Percentiles rank a stretch among this genome's conserved stretches.
phyloP scores from a whole-genome alignment of 768 basidiomycete genomes.

The Boletus edulis region DNA sequence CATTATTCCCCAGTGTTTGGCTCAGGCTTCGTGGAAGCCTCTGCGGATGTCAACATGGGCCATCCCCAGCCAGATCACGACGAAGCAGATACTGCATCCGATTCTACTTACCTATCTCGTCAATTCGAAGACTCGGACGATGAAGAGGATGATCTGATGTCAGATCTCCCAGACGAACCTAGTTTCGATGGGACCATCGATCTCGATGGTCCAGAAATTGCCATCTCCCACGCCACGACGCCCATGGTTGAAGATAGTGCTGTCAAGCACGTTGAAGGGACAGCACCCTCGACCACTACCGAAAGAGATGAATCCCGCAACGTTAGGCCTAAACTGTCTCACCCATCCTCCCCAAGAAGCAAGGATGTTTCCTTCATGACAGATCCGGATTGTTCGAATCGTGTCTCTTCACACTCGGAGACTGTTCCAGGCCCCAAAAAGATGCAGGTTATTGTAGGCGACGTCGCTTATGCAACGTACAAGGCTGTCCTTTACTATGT shows the following conservation, averaged over 20 bases:
- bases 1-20: constrained; percentile 57
- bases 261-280: constrained; percentile 1
- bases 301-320: constrained; percentile 25
- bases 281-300: neutral
- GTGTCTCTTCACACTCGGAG: neutral
- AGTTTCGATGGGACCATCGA: constrained; percentile 29
- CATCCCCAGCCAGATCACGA: constrained; percentile 23
- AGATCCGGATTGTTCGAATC: constrained; percentile 6
- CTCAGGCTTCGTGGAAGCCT: constrained; percentile 66
- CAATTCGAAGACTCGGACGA: constrained; percentile 51
- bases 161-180: constrained; percentile 32
- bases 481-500: constrained; percentile 78
- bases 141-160: constrained; percentile 47
- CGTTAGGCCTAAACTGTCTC: constrained; percentile 34
- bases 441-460: constrained; percentile 50
- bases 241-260: constrained; percentile 5
- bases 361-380: constrained; percentile 19
- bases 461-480: constrained; percentile 63
- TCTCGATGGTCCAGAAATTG: constrained; percentile 15
- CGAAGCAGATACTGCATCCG: constrained; percentile 49
- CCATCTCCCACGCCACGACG: neutral
- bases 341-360: constrained; percentile 40
- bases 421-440: constrained; percentile 47
- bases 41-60: constrained; percentile 30
- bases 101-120: constrained; percentile 38